phyloP scores from a whole-genome alignment of 2,329 filamentous ascomycete species.

The Ascochyta viciae-villosae region DNA sequence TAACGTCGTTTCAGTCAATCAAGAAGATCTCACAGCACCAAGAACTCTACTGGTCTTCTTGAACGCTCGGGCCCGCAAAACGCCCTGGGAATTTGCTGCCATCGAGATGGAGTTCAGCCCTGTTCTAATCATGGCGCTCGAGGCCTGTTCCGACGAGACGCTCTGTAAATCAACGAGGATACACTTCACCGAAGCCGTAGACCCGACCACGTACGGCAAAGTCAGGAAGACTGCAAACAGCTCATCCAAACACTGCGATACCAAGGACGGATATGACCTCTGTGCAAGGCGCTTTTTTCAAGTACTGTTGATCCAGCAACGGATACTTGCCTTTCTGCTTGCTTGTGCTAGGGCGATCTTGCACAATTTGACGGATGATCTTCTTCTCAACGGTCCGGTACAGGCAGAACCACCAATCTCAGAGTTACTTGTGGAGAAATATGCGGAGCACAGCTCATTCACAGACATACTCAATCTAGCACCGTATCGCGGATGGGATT shows the following conservation, averaged over 20 bases:
- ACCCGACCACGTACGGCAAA: not conserved
- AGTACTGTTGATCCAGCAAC: constrained; percentile 1
- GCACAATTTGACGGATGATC: not conserved
- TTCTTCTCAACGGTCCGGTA: not conserved
- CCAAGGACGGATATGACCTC: not conserved
- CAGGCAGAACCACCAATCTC: too few species aligned
- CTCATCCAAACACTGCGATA: not conserved
- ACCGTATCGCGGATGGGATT: constrained; percentile 4
- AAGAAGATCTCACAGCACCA: constrained; percentile 13
- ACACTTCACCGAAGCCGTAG: constrained; percentile 2
- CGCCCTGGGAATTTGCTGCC: constrained; percentile 3
- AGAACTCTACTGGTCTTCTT: constrained; percentile 5
- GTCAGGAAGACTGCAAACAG: not conserved
- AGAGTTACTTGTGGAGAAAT: too few species aligned
- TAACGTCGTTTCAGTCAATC: constrained; percentile 1
- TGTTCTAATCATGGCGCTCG: not conserved
- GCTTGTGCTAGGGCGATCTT: constrained; percentile 4
- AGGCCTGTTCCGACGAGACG: not conserved
- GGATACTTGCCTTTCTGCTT: constrained; percentile 6
- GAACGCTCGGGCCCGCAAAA: constrained; percentile 10
- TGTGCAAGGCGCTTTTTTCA: constrained; percentile 1
- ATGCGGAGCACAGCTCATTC: not conserved
- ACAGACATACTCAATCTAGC: constrained; percentile 2
- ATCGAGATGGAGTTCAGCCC: constrained; percentile 7
- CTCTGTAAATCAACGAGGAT: not conserved